phyloP scores from a whole-genome alignment of 176 grass and related monocot genomes.

The Phyllostachys edulis region DNA sequence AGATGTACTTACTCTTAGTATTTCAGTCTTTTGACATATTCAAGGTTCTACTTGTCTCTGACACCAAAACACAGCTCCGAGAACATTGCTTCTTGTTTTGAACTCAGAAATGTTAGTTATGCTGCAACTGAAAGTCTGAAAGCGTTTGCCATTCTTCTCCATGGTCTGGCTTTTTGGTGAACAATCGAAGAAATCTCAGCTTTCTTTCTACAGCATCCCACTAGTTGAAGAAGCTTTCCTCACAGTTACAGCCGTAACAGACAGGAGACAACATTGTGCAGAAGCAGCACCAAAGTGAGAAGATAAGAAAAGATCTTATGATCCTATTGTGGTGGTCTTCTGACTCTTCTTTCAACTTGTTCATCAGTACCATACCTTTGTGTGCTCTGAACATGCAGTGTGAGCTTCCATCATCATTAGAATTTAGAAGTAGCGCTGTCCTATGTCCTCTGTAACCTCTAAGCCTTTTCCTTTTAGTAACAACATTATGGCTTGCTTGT shows the following conservation, averaged over 20 bases:
- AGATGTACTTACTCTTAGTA: not conserved
- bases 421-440: not conserved
- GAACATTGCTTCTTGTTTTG: not conserved
- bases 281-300: not conserved
- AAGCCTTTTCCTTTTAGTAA: not conserved
- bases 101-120: not conserved
- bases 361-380: not conserved
- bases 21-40: not conserved
- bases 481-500: not conserved
- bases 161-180: not conserved
- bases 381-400: not conserved
- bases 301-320: not conserved
- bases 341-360: not conserved
- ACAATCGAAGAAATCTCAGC: not conserved
- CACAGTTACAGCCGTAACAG: not conserved
- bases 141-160: not conserved
- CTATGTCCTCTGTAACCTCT: not conserved
- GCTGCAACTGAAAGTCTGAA: not conserved
- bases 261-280: not conserved
- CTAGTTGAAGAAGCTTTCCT: not conserved
- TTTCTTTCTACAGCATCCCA: conserved; percentile 9
- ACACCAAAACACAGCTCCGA: not conserved
- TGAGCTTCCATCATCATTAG: not conserved
- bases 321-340: not conserved
- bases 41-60: not conserved